Evolutionary conservation across 78 protist species (phyloP), one percentile per base, ranked within the genome.

Genomic region (Dictyostelium purpureum): DNA sequence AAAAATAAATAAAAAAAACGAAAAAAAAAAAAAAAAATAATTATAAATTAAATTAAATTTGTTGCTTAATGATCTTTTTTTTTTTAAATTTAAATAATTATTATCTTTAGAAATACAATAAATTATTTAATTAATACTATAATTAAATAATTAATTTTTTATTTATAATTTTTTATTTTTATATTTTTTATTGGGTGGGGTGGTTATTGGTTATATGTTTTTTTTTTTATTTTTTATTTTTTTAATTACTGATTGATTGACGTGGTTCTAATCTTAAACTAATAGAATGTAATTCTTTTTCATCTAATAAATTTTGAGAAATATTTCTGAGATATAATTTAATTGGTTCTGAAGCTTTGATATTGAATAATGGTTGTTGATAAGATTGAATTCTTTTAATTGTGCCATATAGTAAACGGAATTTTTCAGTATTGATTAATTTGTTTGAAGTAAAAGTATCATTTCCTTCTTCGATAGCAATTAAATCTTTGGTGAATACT

Each of bases 381-480:
- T 73, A 85, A 11, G 43, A 14, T 73, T 70, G 82, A 31, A 85
- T 47, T 26, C 73, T 77, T 63, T 85, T 85, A 66, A 85, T 73
- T 35, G 77, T 73, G 10, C 75, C 73, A 73, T 85, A 85, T 33
- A 85, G 59, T 7, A 85, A 16, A 35, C 92, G 70, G 92, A 85
- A 85, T 49, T 85, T 85, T 47, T 85, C 92, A 28, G 77, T 59
- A 7, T 85, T 85, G 63, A 85, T 85, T 24, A 85, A 33, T 45
- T 73, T 66, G 21, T 10, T 54, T 19, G 45, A 2, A 14, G 82
- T 73, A 19, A 59, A 73, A 9, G 43, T 85, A 6, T 85, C 92
- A 71, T 85, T 85, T 14, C 81, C 92, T 45, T 85, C 92, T 61
- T 85, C 92, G 45, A 85, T 85, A 6, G 92, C 92, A 35, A 85